Evolutionary conservation across 306 rosid species (phyloP), one percentile per base, ranked within the genome.

Genomic region (Gillenia trifoliata): DNA sequence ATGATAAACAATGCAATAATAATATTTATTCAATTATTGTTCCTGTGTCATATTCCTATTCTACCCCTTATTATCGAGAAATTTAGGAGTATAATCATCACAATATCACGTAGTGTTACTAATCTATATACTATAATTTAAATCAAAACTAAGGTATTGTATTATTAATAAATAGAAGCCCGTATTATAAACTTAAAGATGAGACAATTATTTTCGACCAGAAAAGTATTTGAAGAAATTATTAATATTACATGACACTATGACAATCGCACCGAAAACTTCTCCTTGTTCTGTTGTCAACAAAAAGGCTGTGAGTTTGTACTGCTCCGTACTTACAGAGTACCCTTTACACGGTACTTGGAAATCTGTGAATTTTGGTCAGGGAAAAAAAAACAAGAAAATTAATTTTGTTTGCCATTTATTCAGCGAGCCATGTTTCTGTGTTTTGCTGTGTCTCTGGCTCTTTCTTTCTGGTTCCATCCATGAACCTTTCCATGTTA

Each of bases 251-350:
- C 52, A 47, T 16, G 52, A 15, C 11, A 38, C 6, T 17, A 20
- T 47, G 2, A 47, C 17, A 16, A 7, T 47, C 8, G 8, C 7
- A 47, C 20, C 6, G 3, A 47, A 47, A 16, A 47, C 52, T 47
- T 47, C 1, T 5, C 20, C 15, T 47, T 47, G 52, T 47, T 4
- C 19, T 47, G 41, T 9, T 10, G 1, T 38, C 11, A 38, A 7
- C 2, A 52, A 8, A 30, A 50, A 67, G 19, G 15, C 56, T 74
- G 23, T 71, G 52, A 41, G 15, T 57, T 60, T 59, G 71, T 66
- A 36, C 30, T 65, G 1, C 65, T 11, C 84, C 72, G 75, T 76
- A 81, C 78, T 77, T 25, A 59, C 11, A 1, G 50, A 45, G 77
- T 65, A 75, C 64, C 70, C 45, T 31, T 28, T 1, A 1, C 34